These are phyloP conservation scores for Geoglossum glabrum DNA, from an alignment of 495 filamentous ascomycete genomes.

Conservation along the genomic window DNA sequence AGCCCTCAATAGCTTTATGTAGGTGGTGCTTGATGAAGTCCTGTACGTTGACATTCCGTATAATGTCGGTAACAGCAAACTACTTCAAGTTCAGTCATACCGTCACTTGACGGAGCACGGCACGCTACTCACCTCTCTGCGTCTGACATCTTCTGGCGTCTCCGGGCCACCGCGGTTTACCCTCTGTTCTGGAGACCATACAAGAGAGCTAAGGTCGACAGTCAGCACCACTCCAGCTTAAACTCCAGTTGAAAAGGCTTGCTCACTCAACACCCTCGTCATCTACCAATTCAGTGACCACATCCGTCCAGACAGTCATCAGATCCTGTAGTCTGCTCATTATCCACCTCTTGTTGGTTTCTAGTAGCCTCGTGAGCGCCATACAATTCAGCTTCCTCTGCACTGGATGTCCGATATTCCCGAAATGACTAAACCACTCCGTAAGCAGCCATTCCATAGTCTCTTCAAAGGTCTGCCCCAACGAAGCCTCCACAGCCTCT, in stretches of 20 bases:
- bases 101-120: neutral
- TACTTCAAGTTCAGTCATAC: constrained; percentile 9
- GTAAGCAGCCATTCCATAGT: constrained; percentile 50
- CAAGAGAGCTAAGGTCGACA: constrained; percentile 22
- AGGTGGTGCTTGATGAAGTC: constrained; percentile 50
- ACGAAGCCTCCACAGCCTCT: constrained; percentile 18
- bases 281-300: constrained; percentile 34
- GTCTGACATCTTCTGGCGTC: constrained; percentile 40
- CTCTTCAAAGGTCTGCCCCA: constrained; percentile 24
- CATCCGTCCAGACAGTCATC: constrained; percentile 48
- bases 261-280: constrained; percentile 24
- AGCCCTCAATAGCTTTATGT: constrained; percentile 37
- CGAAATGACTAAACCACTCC: constrained; percentile 81
- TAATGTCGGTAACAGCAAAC: constrained; percentile 40
- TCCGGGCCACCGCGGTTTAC: constrained; percentile 26
- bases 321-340: constrained; percentile 40
- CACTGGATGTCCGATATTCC: constrained; percentile 52
- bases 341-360: constrained; percentile 27
- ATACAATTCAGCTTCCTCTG: constrained; percentile 67
- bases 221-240: neutral
- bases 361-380: constrained; percentile 58
- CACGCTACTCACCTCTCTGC: constrained; percentile 15
- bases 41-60: constrained; percentile 49
- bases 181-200: constrained; percentile 26
- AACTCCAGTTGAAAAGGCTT: neutral